phyloP scores from a whole-genome alignment of 2,329 filamentous ascomycete genomes.

The Xylaria digitata region DNA sequence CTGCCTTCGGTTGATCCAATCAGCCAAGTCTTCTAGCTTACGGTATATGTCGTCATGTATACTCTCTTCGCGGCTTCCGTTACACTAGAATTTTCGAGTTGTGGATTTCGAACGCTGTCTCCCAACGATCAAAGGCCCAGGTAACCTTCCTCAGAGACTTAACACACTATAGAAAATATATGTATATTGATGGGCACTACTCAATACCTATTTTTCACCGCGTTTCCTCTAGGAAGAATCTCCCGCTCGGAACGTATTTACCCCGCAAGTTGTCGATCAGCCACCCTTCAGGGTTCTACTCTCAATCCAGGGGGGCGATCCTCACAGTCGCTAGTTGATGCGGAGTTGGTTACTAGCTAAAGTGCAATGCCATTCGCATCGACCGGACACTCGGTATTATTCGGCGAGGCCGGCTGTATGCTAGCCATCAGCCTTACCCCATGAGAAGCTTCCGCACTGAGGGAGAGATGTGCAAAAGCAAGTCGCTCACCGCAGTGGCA shows the following conservation, averaged over 20 bases:
- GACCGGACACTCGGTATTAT: background rate
- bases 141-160: background rate
- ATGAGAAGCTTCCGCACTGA: background rate
- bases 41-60: background rate
- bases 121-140: background rate
- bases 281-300: constrained; percentile 1
- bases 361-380: background rate
- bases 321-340: constrained; percentile 6
- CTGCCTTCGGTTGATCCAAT: constrained; percentile 8
- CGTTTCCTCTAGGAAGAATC: background rate
- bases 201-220: background rate
- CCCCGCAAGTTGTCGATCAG: constrained; percentile 30
- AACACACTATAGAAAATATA: background rate
- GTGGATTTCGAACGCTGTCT: background rate
- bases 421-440: background rate
- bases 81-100: background rate
- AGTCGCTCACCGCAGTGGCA: background rate
- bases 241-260: background rate
- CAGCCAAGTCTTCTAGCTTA: constrained; percentile 9
- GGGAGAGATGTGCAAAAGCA: background rate
- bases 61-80: background rate
- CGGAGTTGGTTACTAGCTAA: background rate
- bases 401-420: background rate
- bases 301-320: constrained; percentile 1
- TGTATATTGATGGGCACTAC: background rate